Evolutionary conservation across 768 basidiomycete genomes (phyloP).

Genomic region (Hericium alpestre): DNA sequence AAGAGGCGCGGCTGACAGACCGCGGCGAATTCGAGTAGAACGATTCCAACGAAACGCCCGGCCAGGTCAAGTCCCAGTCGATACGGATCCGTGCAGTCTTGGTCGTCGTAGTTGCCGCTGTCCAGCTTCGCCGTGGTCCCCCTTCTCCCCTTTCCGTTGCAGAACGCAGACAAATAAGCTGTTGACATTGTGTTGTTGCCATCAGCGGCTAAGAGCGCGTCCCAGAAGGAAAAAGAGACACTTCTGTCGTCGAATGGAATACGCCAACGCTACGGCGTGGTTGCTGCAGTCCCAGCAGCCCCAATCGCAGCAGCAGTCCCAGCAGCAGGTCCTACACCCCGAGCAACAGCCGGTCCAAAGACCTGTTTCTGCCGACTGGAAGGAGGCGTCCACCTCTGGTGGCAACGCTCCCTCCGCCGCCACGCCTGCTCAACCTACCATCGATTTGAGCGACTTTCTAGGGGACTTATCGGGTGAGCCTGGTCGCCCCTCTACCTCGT

Average conservation of each 20-base stretch:
- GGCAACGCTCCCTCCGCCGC: constrained; percentile 12
- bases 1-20: neutral
- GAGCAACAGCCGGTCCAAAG: constrained; percentile 15
- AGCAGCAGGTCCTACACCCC: constrained; percentile 4
- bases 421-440: constrained; percentile 12
- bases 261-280: constrained; percentile 32
- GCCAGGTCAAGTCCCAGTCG: neutral
- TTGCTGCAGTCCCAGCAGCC: constrained; percentile 26
- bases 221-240: constrained; percentile 28
- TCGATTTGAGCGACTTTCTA: constrained; percentile 14
- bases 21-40: neutral
- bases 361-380: constrained; percentile 23
- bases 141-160: constrained; percentile 11
- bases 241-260: constrained; percentile 31
- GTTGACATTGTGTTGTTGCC: constrained; percentile 8
- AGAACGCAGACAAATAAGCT: constrained; percentile 11
- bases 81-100: neutral
- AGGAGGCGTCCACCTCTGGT: constrained; percentile 23
- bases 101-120: neutral
- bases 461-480: constrained; percentile 14
- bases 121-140: constrained; percentile 10
- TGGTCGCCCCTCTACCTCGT: neutral
- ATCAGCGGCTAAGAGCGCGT: constrained; percentile 10
- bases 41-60: neutral
- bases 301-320: constrained; percentile 1